A percentile compares a stretch with the other conserved stretches of the same genome.
Conservation (phyloP, 768 basidiomycete species). For the Mycena venus region DNA sequence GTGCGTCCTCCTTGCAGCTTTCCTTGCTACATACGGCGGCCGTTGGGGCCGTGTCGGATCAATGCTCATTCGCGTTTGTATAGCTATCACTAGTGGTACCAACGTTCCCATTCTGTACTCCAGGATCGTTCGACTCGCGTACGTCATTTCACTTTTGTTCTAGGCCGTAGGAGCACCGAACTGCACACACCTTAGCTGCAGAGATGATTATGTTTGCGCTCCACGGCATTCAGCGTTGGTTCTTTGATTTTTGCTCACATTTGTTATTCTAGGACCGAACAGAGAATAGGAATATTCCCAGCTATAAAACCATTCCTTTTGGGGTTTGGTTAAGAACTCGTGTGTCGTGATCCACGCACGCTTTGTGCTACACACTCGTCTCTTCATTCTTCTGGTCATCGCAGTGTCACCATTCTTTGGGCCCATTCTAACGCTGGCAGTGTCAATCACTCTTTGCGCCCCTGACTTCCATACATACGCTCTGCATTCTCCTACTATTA, state of each 20-base stretch:
- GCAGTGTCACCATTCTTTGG: constrained; percentile 1
- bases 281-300: constrained; percentile 11
- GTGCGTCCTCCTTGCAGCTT: constrained; percentile 10
- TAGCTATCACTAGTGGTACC: constrained; percentile 15
- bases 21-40: neutral
- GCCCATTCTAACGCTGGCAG: neutral
- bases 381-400: constrained; percentile 25
- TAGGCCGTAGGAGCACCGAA: constrained; percentile 20
- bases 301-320: constrained; percentile 32
- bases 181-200: constrained; percentile 21
- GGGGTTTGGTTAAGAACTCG: constrained; percentile 27
- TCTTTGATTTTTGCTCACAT: constrained; percentile 26
- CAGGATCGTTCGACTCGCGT: constrained; percentile 24
- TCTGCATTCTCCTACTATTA: neutral
- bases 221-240: constrained; percentile 17
- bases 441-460: constrained; percentile 16
- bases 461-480: neutral
- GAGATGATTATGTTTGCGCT: constrained; percentile 28
- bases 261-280: constrained; percentile 28
- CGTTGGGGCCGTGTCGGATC: constrained; percentile 19
- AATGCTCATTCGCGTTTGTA: constrained; percentile 22
- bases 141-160: constrained; percentile 22
- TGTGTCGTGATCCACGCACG: constrained; percentile 28
- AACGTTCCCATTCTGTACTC: constrained; percentile 16
- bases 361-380: constrained; percentile 10